Evolutionary conservation across 768 basidiomycete genomes (phyloP), one percentile per base, ranked within the genome.

Genomic region (Dentipellis sp.): DNA sequence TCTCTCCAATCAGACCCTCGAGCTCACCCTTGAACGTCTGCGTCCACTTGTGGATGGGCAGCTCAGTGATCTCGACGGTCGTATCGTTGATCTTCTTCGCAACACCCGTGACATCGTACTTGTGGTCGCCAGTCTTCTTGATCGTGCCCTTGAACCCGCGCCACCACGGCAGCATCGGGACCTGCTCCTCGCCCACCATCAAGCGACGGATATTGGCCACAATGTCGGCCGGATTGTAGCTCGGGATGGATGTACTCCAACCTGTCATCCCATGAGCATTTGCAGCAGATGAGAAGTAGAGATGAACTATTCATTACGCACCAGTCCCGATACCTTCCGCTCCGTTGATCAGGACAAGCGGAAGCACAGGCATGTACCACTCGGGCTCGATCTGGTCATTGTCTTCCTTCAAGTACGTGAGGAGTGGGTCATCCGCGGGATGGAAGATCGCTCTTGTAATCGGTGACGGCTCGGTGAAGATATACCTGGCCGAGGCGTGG

Each of bases 271-370:
- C 29, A 34, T 38, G n/a, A 19, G 11, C 8, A 36, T 34, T 62
- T 12, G 59, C 39, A 8, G 22, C 35, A 23, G 22, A 10, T 14
- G 17, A 5, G 11, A 5, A 22, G 22, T 56, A 11, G 64, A 48
- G 19, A 38, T 46, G 55, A 4, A 23, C 21, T 39, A 34, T 2
- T n/a, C 16, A 22, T 49, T 8, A 63, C 79, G 65, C 56, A 87
- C 91, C 93, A 55, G 97, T 99, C 47, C 97, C 97, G 63, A 99
- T 98, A 73, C 97, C 97, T 61, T 97, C 94, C 10, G 91, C 85
- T 8, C 97, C 97, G 63, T 99, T 98, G 66, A 98, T 70, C 52
- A 99, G 77, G 0, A 97, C 78, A 68, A 94, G 75, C 0, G 97
- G 97, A 1, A 99, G 64, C 42, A 93, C 70, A 16, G 97, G 95